These are phyloP conservation scores for Keithomyces neogunnii DNA, from an alignment of 2,329 filamentous ascomycete species.

Conservation along the genomic window DNA sequence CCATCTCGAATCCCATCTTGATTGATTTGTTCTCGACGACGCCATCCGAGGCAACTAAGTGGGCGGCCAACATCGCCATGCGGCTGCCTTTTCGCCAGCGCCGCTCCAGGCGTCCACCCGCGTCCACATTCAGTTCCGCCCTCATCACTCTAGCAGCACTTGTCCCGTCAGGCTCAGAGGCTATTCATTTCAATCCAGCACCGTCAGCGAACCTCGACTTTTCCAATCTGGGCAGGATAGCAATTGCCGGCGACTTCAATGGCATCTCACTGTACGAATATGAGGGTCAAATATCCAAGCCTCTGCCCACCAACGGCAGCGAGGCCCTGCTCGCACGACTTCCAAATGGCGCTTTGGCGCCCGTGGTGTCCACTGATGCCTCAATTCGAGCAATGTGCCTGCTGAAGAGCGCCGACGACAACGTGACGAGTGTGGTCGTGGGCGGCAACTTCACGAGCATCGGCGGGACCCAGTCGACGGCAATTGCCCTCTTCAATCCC, in stretches of 20 bases:
- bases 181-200: slow-evolving; percentile 51
- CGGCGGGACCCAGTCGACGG: slow-evolving; percentile 64
- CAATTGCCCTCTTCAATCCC: slow-evolving; percentile 74
- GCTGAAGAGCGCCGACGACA: slow-evolving; percentile 59
- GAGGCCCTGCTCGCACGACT: slow-evolving; percentile 73
- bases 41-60: background rate
- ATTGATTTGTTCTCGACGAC: background rate
- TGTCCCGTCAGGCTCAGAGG: slow-evolving; percentile 34
- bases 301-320: slow-evolving; percentile 64
- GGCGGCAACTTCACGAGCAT: slow-evolving; percentile 95
- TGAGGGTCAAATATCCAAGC: slow-evolving; percentile 64
- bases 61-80: slow-evolving; percentile 31
- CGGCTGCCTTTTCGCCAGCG: slow-evolving; percentile 36
- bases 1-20: background rate
- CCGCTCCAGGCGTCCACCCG: slow-evolving; percentile 29
- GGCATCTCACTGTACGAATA: slow-evolving; percentile 87
- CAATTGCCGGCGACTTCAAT: slow-evolving; percentile 80
- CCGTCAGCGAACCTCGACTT: slow-evolving; percentile 71
- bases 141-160: slow-evolving; percentile 32
- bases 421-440: slow-evolving; percentile 66
- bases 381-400: slow-evolving; percentile 84
- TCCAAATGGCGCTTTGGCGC: slow-evolving; percentile 76
- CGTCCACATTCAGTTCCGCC: slow-evolving; percentile 16
- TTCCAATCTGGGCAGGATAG: slow-evolving; percentile 69
- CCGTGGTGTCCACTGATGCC: slow-evolving; percentile 69